Conservation (phyloP, 2,329 filamentous ascomycete species). For the Fusarium xyrophilum region DNA sequence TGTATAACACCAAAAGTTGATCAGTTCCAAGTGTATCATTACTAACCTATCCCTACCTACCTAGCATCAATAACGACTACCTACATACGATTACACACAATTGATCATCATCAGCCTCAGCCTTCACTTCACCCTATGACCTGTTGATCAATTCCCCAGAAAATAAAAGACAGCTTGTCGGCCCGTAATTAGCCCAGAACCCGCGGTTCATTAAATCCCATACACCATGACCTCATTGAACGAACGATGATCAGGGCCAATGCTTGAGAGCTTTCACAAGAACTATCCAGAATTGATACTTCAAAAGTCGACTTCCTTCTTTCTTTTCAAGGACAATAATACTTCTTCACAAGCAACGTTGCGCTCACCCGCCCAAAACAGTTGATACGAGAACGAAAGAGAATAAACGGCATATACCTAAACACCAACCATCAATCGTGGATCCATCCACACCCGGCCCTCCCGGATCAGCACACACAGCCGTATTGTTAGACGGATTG, state of each 20-base stretch:
- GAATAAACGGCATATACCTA: constrained; percentile 11
- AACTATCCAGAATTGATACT: neutral
- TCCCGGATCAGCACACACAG: constrained; percentile 37
- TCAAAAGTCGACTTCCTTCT: neutral
- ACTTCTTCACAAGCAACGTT: neutral
- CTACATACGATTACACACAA: neutral
- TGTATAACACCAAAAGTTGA: constrained; percentile 9
- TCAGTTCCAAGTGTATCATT: neutral
- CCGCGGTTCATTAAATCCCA: constrained; percentile 18
- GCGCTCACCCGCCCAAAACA: neutral
- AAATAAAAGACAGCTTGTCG: constrained; percentile 1
- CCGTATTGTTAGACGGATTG: constrained; percentile 22
- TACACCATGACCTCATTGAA: constrained; percentile 39
- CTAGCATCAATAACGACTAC: constrained; percentile 1
- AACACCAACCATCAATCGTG: constrained; percentile 33
- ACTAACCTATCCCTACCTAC: neutral
- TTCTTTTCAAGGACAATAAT: neutral
- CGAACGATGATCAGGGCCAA: constrained; percentile 5
- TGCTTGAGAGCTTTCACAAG: constrained; percentile 7
- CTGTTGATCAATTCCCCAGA: constrained; percentile 29
- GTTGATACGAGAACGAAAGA: constrained; percentile 13
- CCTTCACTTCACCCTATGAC: constrained; percentile 7
- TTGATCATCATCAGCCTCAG: constrained; percentile 1
- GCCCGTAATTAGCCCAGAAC: constrained; percentile 27
- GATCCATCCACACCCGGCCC: constrained; percentile 37